Evolutionary conservation across 495 filamentous ascomycete species (phyloP), one percentile per base, ranked within the genome.

Genomic region (Xylaria grammica): DNA sequence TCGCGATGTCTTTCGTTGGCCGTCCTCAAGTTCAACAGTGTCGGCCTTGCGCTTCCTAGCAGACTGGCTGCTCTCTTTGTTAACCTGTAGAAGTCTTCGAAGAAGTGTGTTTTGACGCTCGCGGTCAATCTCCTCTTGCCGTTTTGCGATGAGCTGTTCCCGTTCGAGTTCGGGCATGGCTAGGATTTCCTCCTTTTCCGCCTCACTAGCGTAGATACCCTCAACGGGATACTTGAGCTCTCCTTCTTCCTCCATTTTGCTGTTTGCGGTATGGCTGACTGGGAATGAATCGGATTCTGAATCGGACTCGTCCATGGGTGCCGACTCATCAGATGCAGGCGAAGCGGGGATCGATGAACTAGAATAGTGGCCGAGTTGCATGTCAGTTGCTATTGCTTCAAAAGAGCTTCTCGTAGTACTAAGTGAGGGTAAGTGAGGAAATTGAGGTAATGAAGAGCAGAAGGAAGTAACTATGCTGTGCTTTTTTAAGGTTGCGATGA

Each of bases 281-380:
- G 77, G 78, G n/a, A 81, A 74, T 29, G 84, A 80, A 60, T 91
- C 89, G 0, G 85, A 85, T 40, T 90, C 91, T 5, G 90, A 90
- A 62, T 93, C 90, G 22, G 92, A 96, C 72, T 96, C 94, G 54
- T 91, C 91, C 92, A 97, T 96, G 2, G 91, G 87, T 13, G 89
- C 93, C 27, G 92, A 96, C 66, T 89, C 84, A 57, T 91, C 86
- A 2, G 94, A 97, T 67, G 85, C 79, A 10, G 86, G 89, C 11
- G 91, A 93, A n/a, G 84, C 85, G 17, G 66, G 52, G 13, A 60
- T 60, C 49, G 67, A 70, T 26, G 62, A 70, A 29, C 51, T 58
- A 40, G 5, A 29, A 48, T 10, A 57, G 27, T 45, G 46, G 62
- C 45, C 55, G 60, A 27, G 17, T 30, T 3, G 15, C 44, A 48